Base-by-base conservation (phyloP, 352 stramenopile genomes). In the Phytophthora citrophthora region DNA sequence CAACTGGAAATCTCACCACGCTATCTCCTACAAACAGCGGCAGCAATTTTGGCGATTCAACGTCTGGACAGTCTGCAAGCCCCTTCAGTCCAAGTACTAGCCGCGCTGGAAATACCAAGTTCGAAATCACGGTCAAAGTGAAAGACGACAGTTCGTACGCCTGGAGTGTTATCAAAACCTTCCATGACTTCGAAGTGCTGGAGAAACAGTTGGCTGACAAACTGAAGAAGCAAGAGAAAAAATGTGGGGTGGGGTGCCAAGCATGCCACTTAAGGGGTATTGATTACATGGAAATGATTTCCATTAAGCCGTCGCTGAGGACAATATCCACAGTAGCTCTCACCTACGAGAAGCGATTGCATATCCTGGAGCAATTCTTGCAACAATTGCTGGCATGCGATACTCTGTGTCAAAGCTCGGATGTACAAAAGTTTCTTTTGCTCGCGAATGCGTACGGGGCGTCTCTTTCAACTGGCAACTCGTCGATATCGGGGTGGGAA, bases 391-490 rank as follows among this genome's bases (percentile, higher is more conserved):
- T 94, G 15, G 63, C 68, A 34, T 86, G 81, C 50, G 80, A 90
- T 60, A 90, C 83, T 27, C 61, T 95, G 15, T 87, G 85, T 50
- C 85, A 94, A 56, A 94, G 85, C 57, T 83, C 83, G 7, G 66
- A 69, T 2, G 70, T 94, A 27, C 82, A 94, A 18, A 90, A 90
- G 48, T 95, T 95, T 51, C 52, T 95, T 4, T 56, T 81, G 8
- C 65, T 92, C 15, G 56, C 64, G 18, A 80, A 76, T 48, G 64
- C 67, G 39, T 69, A 63, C 29, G 54, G 48, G 13, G 66, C 50
- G 10, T 54, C 60, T 7, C 29, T 24, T 29, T 10, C 59, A 3
- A 27, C 54, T 31, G 43, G 46, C 45, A 72, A 32, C 16, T 5
- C 48, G 8, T 62, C 50, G 13, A 48, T 63, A 12, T 60, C 53